Evolutionary conservation across 768 basidiomycete genomes (phyloP).

Genomic region (Suillus clintonianus): DNA sequence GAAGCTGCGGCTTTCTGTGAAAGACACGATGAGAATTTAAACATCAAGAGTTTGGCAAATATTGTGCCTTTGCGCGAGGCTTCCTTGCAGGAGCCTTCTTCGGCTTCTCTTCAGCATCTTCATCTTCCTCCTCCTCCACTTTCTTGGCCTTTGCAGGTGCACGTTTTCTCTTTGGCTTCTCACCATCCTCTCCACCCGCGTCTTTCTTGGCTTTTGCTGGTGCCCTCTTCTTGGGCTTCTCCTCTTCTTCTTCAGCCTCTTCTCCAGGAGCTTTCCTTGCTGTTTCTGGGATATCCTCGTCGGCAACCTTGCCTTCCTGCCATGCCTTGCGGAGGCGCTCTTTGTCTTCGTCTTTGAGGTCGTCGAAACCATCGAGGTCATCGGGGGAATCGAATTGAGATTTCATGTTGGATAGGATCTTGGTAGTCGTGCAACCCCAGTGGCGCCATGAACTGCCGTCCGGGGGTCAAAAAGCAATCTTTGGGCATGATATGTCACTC

Average conservation of each 20-base stretch:
- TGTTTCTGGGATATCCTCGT: slow-evolving; percentile 79
- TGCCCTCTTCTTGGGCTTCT: slow-evolving; percentile 58
- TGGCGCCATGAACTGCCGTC: slow-evolving; percentile 74
- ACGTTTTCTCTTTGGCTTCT: slow-evolving; percentile 38
- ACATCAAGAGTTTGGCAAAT: background rate
- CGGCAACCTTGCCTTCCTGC: slow-evolving; percentile 75
- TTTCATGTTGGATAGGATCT: slow-evolving; percentile 74
- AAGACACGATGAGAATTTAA: slow-evolving; percentile 10
- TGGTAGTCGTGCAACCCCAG: slow-evolving; percentile 83
- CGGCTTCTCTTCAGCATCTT: slow-evolving; percentile 29
- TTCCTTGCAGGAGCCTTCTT: slow-evolving; percentile 37
- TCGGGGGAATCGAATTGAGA: slow-evolving; percentile 52
- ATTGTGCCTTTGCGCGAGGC: slow-evolving; percentile 35
- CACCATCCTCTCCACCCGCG: slow-evolving; percentile 35
- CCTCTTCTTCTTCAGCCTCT: slow-evolving; percentile 47
- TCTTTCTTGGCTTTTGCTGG: slow-evolving; percentile 40
- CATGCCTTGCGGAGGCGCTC: slow-evolving; percentile 70
- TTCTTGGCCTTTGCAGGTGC: slow-evolving; percentile 32
- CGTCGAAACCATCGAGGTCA: slow-evolving; percentile 87
- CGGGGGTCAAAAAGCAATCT: background rate
- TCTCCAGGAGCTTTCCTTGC: slow-evolving; percentile 61
- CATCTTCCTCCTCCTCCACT: slow-evolving; percentile 36
- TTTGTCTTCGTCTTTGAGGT: slow-evolving; percentile 68
- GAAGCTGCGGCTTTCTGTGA: slow-evolving; percentile 27
- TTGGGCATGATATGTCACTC: slow-evolving; percentile 21